A percentile compares a stretch with the other conserved stretches of the same genome.
Conservation (phyloP, 306 rosid species). For the Luffa aegyptiaca region DNA sequence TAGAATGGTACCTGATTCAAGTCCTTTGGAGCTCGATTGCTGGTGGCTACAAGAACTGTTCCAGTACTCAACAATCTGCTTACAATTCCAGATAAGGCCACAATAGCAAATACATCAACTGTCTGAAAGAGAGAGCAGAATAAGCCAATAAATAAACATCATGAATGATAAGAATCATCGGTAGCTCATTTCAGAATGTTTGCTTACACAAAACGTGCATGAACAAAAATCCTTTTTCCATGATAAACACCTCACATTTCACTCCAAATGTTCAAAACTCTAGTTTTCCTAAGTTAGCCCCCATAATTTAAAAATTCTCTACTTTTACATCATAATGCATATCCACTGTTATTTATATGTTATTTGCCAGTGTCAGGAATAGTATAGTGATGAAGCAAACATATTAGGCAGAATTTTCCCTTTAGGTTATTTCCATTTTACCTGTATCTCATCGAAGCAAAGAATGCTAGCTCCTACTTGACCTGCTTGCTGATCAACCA, state of each 20-base stretch:
- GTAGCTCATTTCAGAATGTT: neutral
- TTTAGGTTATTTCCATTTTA: constrained; percentile 13
- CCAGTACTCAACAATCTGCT: constrained; percentile 85
- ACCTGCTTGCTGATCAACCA: constrained; percentile 44
- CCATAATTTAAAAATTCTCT: neutral
- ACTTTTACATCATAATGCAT: neutral
- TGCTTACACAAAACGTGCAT: neutral
- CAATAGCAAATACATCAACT: constrained; percentile 98
- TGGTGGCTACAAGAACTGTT: constrained; percentile 90
- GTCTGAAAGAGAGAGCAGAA: constrained; percentile 59
- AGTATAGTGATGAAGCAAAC: neutral
- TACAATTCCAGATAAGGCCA: constrained; percentile 97
- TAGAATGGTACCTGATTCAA: constrained; percentile 55
- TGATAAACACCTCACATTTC: neutral
- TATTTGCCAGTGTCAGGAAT: neutral
- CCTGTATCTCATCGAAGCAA: constrained; percentile 98
- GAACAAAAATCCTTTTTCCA: neutral
- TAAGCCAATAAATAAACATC: neutral
- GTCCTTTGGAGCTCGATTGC: constrained; percentile 88
- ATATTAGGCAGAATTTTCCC: neutral
- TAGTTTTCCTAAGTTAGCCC: neutral
- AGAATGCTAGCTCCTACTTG: constrained; percentile 78
- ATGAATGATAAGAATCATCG: neutral
- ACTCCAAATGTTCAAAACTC: neutral
- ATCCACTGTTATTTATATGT: neutral